Conservation (phyloP, 441 rosid species). For the Corymbia citriodora region DNA sequence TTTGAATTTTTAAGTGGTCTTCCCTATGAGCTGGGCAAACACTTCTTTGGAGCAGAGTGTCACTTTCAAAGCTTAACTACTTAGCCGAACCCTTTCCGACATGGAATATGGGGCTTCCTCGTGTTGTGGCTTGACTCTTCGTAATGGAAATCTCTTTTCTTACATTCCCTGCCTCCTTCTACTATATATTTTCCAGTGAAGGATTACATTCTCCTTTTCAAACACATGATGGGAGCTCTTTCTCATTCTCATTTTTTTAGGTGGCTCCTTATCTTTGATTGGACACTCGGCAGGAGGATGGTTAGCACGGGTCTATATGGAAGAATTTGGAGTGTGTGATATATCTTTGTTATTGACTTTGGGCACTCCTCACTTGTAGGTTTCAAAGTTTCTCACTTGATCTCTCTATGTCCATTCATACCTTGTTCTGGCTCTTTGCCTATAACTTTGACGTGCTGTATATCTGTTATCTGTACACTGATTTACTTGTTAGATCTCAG, state of each 20-base stretch:
- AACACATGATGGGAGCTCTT: not conserved
- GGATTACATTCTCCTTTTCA: not conserved
- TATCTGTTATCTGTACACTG: not conserved
- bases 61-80: not conserved
- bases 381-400: slow-evolving; percentile 19
- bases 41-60: not conserved
- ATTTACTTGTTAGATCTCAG: not conserved
- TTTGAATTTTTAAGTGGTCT: not conserved
- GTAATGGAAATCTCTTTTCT: not conserved
- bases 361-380: slow-evolving; percentile 97
- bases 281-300: slow-evolving; percentile 98
- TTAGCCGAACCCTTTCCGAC: not conserved
- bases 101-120: not conserved
- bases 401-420: not conserved
- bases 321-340: slow-evolving; percentile 59
- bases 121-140: not conserved
- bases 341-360: slow-evolving; percentile 78
- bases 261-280: slow-evolving; percentile 59
- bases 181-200: not conserved
- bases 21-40: not conserved
- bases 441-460: not conserved
- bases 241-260: slow-evolving; percentile 24
- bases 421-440: not conserved
- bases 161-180: not conserved
- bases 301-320: slow-evolving; percentile 92